Percentiles rank a stretch among this genome's conserved stretches.
Conservation (phyloP, 768 basidiomycete species). For the Boletus pseudo-olivaceus region DNA sequence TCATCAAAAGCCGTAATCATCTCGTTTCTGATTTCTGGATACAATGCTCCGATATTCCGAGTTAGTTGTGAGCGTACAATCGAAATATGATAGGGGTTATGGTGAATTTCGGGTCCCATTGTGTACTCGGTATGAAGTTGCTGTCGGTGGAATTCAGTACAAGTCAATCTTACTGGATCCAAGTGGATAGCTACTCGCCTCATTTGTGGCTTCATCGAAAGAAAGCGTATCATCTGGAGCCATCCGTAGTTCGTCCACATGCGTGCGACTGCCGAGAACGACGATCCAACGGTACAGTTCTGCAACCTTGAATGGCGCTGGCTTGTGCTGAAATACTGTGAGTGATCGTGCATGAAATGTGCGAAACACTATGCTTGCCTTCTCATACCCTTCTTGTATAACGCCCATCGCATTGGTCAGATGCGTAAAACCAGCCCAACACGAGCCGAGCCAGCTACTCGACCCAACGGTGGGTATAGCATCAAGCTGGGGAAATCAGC, state of each 20-base stretch:
- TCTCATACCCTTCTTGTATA: constrained; percentile 31
- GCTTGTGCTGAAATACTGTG: constrained; percentile 21
- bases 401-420: constrained; percentile 15
- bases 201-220: constrained; percentile 23
- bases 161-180: too few species aligned
- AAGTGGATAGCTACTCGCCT: constrained; percentile 25
- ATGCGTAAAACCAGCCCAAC: constrained; percentile 17
- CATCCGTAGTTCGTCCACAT: constrained; percentile 39
- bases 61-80: constrained; percentile 20
- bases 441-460: constrained; percentile 26
- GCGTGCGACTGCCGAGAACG: constrained; percentile 28
- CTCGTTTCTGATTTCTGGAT: constrained; percentile 44
- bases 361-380: constrained; percentile 11
- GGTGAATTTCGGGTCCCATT: constrained; percentile 30
- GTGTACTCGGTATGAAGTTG: constrained; percentile 36
- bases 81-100: constrained; percentile 25
- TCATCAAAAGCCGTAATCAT: constrained; percentile 38
- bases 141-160: constrained; percentile 21
- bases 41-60: constrained; percentile 36
- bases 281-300: constrained; percentile 37
- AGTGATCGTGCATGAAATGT: background rate
- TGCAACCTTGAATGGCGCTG: constrained; percentile 31
- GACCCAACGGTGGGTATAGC: constrained; percentile 30
- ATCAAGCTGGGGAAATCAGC: constrained; percentile 14
- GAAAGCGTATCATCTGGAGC: constrained; percentile 40